Base-by-base conservation (phyloP, 176 grass and related monocot species). In the Oropetium thomaeum region DNA sequence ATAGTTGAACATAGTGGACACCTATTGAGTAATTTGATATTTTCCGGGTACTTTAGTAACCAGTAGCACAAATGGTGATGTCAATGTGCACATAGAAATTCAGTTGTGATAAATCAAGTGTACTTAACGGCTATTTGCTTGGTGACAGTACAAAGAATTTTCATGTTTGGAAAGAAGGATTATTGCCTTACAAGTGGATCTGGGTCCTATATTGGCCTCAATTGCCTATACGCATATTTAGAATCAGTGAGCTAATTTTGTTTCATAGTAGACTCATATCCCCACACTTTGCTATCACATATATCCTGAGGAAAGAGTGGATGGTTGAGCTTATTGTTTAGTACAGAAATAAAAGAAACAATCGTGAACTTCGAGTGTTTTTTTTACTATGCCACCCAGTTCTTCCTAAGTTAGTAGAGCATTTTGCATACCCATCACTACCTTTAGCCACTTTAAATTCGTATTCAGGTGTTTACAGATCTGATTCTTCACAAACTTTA, bases 1-100 rank as follows among this genome's bases (percentile, higher is more conserved):
- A 31, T 26, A 39, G 32, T 85, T 52, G 40, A 48, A 81, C 69
- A 37, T 63, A 47, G 62, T 76, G 75, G 34, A 25, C 28, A 76
- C 42, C 7, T 86, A 9, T 80, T 10, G 51, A 12, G 27, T 70
- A 35, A 41, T 75, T 43, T 74, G 70, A 57, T 41, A 40, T 22
- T 73, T 73, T 67, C 41, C 41, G 4, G 34, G 19, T 51, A 40
- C 2, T 60, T 34, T 60, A 74, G 27, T 27, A 30, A 43, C 35
- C 22, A 55, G 52, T 55, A 55, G 52, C 53, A 81, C 35, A 64
- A 17, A 37, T 75, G 15, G 44, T 70, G 65, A 1, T 61, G 16
- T 81, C 41, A 16, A 76, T 70, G 58, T 23, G n/a, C 34, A 40
- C 2, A 29, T 33, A 69, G 33, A 53, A 43, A 15, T 63, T 69